Base-by-base conservation (phyloP, 176 grass and related monocot species). In the Oryza punctata region DNA sequence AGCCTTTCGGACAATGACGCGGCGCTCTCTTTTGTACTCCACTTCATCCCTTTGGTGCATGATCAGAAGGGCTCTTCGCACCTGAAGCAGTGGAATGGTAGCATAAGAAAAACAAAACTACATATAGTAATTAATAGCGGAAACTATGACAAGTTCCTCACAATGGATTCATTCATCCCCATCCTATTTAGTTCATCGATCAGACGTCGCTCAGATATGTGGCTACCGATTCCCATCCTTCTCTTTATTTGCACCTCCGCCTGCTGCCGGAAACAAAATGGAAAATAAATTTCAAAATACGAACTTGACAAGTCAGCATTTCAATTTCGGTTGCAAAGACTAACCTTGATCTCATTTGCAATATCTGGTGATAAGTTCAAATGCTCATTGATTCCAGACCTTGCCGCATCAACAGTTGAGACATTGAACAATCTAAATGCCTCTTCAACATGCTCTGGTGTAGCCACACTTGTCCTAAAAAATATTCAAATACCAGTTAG, bases 41-140 rank as follows among this genome's bases (percentile, higher is more conserved):
- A 99, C 93, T 77, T 99, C 96, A 9, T 96, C 96, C 81, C 96
- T 90, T 80, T 94, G 96, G 65, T 99, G 96, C 96, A 99, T 99
- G 27, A 99, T 96, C 45, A 99, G 35, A 70, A 99, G 91, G 26
- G 96, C 96, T 71, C 96, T 99, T 88, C 96, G 91, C 61, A 99
- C 89, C 96, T 99, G 84, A 67, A 90, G 72, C 26, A 43, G 14
- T 40, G 4, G 21, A 66, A 70, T 60, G 49, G 5, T 25, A 23
- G 16, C 4, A 43, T 87, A 0, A 89, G 75, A 81, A 81, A 75
- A 0, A 87, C 49, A 70, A 81, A 54, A 3, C 7, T 23, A 68
- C 2, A 26, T 11, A 13, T 33, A 69, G 24, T 27, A 29, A 49
- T 25, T 28, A 67, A 18, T 67, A 63, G 40, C 19, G n/a, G 0